phyloP scores from a whole-genome alignment of 345 rosid species.

The Luvunga scandens region DNA sequence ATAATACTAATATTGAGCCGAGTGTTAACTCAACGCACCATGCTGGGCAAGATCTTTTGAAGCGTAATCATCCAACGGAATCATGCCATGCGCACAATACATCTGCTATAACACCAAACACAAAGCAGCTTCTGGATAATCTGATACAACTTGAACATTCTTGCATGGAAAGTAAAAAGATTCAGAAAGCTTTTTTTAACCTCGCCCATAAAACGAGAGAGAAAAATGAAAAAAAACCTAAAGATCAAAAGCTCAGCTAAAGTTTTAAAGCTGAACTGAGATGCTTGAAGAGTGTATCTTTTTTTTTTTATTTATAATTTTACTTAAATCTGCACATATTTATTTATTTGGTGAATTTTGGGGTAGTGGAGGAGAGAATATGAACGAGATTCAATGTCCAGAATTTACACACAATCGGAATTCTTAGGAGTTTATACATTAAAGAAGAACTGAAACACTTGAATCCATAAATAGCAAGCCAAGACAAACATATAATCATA shows the following conservation, averaged over 20 bases:
- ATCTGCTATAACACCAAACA: too few species aligned
- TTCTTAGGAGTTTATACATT: slow-evolving; percentile 3
- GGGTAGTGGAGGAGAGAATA: too few species aligned
- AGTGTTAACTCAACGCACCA: too few species aligned
- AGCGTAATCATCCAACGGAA: too few species aligned
- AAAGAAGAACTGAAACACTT: slow-evolving; percentile 3
- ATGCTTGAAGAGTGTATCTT: neutral
- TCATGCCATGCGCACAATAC: too few species aligned
- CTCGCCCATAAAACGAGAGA: neutral
- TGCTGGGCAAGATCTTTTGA: too few species aligned
- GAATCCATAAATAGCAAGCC: slow-evolving; percentile 13
- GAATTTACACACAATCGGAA: slow-evolving; percentile 18
- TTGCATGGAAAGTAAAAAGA: neutral
- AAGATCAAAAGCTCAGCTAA: neutral
- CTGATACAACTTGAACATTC: too few species aligned
- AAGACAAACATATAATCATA: slow-evolving; percentile 4
- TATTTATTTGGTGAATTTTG: too few species aligned
- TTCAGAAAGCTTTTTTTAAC: neutral
- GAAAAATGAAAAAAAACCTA: neutral
- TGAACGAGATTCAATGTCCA: neutral
- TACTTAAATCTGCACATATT: too few species aligned
- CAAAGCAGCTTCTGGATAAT: too few species aligned
- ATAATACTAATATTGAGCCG: too few species aligned
- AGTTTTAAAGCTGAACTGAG: neutral
- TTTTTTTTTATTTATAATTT: too few species aligned